Evolutionary conservation across 768 basidiomycete genomes (phyloP).

Genomic region (Suillus luteus): DNA sequence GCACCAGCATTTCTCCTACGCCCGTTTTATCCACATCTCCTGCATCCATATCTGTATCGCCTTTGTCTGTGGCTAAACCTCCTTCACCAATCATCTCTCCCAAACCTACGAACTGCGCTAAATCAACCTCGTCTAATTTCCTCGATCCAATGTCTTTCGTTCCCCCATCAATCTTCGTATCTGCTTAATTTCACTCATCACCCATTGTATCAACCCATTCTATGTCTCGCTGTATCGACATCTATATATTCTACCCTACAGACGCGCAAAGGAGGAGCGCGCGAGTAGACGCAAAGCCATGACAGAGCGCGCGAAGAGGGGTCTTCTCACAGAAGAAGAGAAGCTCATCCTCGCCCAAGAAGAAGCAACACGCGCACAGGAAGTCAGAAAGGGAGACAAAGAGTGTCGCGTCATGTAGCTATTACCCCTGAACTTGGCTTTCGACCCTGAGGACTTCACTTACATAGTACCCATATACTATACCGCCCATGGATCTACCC

Average conservation of each 20-base stretch:
- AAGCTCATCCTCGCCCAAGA: background rate
- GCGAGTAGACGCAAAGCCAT: conserved; percentile 51
- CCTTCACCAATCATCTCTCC: background rate
- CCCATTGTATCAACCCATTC: background rate
- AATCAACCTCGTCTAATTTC: background rate
- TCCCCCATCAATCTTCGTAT: conserved; percentile 67
- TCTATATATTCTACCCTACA: conserved; percentile 28
- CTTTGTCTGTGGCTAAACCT: conserved; percentile 39
- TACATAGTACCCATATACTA: background rate
- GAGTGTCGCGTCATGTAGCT: background rate
- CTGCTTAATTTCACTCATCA: conserved; percentile 47
- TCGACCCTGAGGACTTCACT: background rate
- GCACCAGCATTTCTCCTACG: conserved; percentile 44
- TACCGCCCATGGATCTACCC: background rate
- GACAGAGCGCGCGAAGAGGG: conserved; percentile 22
- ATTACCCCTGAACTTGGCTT: background rate
- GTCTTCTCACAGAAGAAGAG: conserved; percentile 8
- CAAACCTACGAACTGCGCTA: background rate
- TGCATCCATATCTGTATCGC: conserved; percentile 22
- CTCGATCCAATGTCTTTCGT: conserved; percentile 50
- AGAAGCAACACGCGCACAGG: background rate
- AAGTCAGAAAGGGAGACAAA: conserved; percentile 16
- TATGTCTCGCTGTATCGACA: conserved; percentile 24
- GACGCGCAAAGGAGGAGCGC: conserved; percentile 74
- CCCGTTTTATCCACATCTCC: conserved; percentile 23